Base-by-base conservation (phyloP, 371 early-diverging fungal species). In the Actinomucor elegans region DNA sequence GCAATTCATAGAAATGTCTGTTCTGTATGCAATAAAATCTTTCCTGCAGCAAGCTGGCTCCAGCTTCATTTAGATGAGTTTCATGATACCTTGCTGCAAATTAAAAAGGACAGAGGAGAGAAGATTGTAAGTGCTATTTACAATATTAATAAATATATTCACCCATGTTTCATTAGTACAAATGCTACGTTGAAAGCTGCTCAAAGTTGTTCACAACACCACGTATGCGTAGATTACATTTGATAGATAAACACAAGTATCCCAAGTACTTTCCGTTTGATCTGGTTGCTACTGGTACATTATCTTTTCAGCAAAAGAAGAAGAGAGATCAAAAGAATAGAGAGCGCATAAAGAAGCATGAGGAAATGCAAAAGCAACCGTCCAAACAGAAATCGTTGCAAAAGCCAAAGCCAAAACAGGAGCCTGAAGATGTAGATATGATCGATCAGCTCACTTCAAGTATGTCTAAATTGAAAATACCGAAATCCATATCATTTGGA, bases 171-270 rank as follows among this genome's bases (percentile, higher is more conserved):
- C 29, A 6, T 12, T 71, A 87, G 87, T 84, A 86, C 57, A 77
- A 73, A 42, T 91, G 92, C 59, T 89, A 75, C 58, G 89, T 91
- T 3, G 82, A 85, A 34, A 76, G 60, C 1, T 91, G 91, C 64
- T 41, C 57, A 4, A 66, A 74, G 21, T 42, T 64, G 3, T 85
- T 79, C 46, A 64, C 70, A 4, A 69, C 72, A 1, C 77, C 83
- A 5, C 64, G 72, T 35, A 76, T 68, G 61, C 75, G 92, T 32
- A 55, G 74, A 46, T 53, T 75, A 21, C 92, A 91, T 66, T 55
- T 90, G 45, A 78, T 87, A 42, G 80, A 84, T 20, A 77, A 80
- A 43, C 92, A 91, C 46, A 44, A 70, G 8, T 91, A 84, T 48
- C 87, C 90, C 14, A 57, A 44, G 18, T 55, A 68, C 14, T 91